Percentiles rank a stretch among this genome's conserved stretches.
Conservation (phyloP, 1,284 basidiomycete genomes). For the Pyrrhoderma lamaoense region DNA sequence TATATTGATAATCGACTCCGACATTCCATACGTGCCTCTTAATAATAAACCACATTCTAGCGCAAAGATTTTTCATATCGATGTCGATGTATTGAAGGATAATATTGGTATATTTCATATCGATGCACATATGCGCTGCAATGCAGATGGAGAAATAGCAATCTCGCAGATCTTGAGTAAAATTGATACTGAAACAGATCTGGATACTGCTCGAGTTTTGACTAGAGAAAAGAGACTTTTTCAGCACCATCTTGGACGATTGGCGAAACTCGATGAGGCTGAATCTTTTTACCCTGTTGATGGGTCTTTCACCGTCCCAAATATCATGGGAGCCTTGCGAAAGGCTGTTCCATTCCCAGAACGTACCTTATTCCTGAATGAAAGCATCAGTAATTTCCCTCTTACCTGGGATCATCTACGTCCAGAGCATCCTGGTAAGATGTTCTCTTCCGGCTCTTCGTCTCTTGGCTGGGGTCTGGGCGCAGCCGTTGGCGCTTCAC, state of each 20-base stretch:
- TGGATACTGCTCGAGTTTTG: slow-evolving; percentile 16
- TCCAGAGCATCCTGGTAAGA: slow-evolving; percentile 42
- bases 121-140: slow-evolving; percentile 49
- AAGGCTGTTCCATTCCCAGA: slow-evolving; percentile 30
- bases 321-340: slow-evolving; percentile 45
- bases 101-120: slow-evolving; percentile 47
- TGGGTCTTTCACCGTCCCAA: slow-evolving; percentile 36
- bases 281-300: slow-evolving; percentile 22
- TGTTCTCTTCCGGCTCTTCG: slow-evolving; percentile 50
- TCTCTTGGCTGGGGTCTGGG: slow-evolving; percentile 61
- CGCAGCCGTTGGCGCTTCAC: slow-evolving; percentile 49
- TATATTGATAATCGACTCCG: slow-evolving; percentile 55
- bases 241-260: slow-evolving; percentile 24
- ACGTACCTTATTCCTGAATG: slow-evolving; percentile 50
- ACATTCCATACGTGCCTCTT: slow-evolving; percentile 59
- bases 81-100: slow-evolving; percentile 55
- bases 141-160: slow-evolving; percentile 47
- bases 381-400: slow-evolving; percentile 52
- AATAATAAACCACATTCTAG: slow-evolving; percentile 36
- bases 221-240: slow-evolving; percentile 6
- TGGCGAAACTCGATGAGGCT: slow-evolving; percentile 23
- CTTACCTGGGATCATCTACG: slow-evolving; percentile 49
- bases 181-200: slow-evolving; percentile 19
- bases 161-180: slow-evolving; percentile 42
- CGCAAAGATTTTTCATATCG: slow-evolving; percentile 52